phyloP scores from a whole-genome alignment of 345 rosid genomes.

The Linum trigynum region DNA sequence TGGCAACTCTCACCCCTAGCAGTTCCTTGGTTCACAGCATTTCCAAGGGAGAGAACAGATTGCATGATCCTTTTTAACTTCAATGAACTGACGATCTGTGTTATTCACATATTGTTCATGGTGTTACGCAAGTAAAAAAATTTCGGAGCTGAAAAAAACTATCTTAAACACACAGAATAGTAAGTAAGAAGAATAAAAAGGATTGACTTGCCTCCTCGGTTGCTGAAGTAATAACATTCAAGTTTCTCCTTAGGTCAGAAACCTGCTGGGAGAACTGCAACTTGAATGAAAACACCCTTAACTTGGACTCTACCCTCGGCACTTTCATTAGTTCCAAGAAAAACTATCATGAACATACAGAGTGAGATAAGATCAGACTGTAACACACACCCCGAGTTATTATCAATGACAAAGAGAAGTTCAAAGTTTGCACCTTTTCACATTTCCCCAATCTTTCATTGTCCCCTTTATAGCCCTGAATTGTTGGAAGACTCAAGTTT shows the following conservation, averaged over 20 bases:
- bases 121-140: conserved; percentile 11
- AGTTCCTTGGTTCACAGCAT: conserved; percentile 85
- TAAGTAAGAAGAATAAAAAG: conserved; percentile 5
- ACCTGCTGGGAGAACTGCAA: conserved; percentile 64
- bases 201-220: conserved; percentile 53
- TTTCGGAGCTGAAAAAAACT: neutral
- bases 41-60: conserved; percentile 76
- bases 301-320: conserved; percentile 72
- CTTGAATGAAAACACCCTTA: conserved; percentile 72
- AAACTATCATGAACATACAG: conserved; percentile 37
- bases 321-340: conserved; percentile 75
- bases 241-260: conserved; percentile 57
- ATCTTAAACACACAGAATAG: conserved; percentile 11
- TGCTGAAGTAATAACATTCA: conserved; percentile 50
- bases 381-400: neutral
- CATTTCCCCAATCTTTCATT: conserved; percentile 68
- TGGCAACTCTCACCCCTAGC: conserved; percentile 59
- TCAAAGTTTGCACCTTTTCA: conserved; percentile 44
- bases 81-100: conserved; percentile 54
- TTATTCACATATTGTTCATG: conserved; percentile 10
- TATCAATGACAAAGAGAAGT: neutral
- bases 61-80: conserved; percentile 82
- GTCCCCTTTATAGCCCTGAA: conserved; percentile 54
- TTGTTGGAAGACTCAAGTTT: neutral
- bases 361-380: neutral